Evolutionary conservation across 75 land plant genomes (phyloP).

Genomic region (Pinus tabuliformis): DNA sequence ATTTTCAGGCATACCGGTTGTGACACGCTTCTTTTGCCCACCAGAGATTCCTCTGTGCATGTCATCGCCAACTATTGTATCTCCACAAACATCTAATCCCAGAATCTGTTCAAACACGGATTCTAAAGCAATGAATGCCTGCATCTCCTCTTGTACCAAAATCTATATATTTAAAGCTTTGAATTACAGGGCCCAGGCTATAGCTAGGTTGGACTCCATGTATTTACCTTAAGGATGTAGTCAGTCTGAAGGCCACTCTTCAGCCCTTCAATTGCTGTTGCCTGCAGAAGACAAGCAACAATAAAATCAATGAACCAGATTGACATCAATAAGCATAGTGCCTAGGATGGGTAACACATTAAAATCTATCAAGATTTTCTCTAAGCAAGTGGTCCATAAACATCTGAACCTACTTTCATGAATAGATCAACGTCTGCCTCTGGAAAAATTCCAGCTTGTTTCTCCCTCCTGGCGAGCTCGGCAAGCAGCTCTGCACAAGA

Average conservation of each 20-base stretch:
- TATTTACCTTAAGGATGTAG: conserved; percentile 63
- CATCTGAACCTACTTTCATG: conserved; percentile 70
- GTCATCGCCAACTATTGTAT: conserved; percentile 64
- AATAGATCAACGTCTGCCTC: conserved; percentile 89
- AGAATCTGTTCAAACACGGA: conserved; percentile 37
- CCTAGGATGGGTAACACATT: neutral
- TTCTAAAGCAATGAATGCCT: no score
- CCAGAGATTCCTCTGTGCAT: conserved; percentile 74
- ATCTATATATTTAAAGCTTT: neutral
- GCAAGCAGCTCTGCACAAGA: conserved; percentile 54
- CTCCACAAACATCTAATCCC: conserved; percentile 70
- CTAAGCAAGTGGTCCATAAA: neutral
- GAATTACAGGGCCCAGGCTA: neutral
- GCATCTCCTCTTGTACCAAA: neutral
- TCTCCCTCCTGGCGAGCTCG: conserved; percentile 87
- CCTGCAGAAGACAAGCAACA: conserved; percentile 21
- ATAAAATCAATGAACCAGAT: neutral
- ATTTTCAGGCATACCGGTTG: conserved; percentile 82
- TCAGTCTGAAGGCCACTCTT: conserved; percentile 60
- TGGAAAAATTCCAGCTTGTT: conserved; percentile 76
- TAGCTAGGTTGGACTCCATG: neutral
- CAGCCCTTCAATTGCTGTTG: conserved; percentile 62
- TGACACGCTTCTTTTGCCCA: conserved; percentile 71
- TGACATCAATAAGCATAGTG: neutral
- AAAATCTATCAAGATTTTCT: neutral